Conservation (phyloP, 1,139 yeast genomes). For the Geotrichum carabidarum region DNA sequence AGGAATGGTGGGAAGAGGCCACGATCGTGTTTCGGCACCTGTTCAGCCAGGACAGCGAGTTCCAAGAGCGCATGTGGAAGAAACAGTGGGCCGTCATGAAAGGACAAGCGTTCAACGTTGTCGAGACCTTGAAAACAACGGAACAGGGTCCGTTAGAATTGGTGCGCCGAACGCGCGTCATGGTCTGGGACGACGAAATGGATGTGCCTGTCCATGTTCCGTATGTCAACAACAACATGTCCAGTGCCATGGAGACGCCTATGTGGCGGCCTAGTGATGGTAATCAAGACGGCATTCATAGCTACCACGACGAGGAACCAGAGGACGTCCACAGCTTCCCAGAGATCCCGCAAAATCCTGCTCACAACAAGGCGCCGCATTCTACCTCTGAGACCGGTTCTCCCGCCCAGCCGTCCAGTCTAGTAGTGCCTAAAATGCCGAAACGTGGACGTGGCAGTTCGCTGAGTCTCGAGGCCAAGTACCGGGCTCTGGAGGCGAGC, state of each 20-base stretch:
- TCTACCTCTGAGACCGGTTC: background rate
- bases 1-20: conserved; percentile 68
- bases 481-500: conserved; percentile 23
- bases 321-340: conserved; percentile 16
- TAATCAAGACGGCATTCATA: background rate
- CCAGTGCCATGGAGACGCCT: conserved; percentile 27
- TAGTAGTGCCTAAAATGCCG: background rate
- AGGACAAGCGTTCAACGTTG: conserved; percentile 76
- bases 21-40: conserved; percentile 45
- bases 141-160: conserved; percentile 67
- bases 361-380: background rate
- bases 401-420: background rate
- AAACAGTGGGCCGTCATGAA: conserved; percentile 67
- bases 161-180: conserved; percentile 52
- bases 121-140: conserved; percentile 54
- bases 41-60: conserved; percentile 55
- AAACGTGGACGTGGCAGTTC: conserved; percentile 14
- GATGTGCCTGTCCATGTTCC: conserved; percentile 49
- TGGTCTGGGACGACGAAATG: conserved; percentile 60
- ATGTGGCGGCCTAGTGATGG: conserved; percentile 17
- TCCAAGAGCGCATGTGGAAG: conserved; percentile 61
- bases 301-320: conserved; percentile 1
- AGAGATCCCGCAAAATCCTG: background rate
- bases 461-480: conserved; percentile 27
- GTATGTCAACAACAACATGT: conserved; percentile 22